phyloP scores from a whole-genome alignment of 2,329 filamentous ascomycete species.

The Scedosporium dehoogii region DNA sequence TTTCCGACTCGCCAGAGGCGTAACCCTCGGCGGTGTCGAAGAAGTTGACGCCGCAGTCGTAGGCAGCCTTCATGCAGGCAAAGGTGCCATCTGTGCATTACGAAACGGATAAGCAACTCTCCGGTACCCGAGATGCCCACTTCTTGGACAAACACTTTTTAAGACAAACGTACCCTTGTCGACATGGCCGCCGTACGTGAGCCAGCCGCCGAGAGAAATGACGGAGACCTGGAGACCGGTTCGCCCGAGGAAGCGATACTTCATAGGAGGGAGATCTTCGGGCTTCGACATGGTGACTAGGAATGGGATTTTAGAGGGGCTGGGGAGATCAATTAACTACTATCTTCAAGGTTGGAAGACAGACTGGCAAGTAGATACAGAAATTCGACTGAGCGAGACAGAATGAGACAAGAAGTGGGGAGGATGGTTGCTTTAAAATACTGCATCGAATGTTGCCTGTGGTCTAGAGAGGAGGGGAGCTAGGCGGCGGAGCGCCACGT shows the following conservation, averaged over 20 bases:
- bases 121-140: background rate
- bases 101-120: background rate
- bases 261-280: slow-evolving; percentile 43
- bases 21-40: slow-evolving; percentile 53
- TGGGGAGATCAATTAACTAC: background rate
- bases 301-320: too few species aligned
- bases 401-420: background rate
- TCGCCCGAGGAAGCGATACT: slow-evolving; percentile 61
- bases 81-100: slow-evolving; percentile 32
- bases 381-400: background rate
- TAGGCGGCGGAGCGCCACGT: background rate
- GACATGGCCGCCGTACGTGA: slow-evolving; percentile 67
- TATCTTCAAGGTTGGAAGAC: too few species aligned
- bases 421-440: background rate
- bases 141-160: background rate
- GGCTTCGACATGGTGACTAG: slow-evolving; percentile 20
- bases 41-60: slow-evolving; percentile 51
- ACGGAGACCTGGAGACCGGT: slow-evolving; percentile 66
- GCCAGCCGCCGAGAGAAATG: slow-evolving; percentile 61
- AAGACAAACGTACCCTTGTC: slow-evolving; percentile 42
- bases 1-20: slow-evolving; percentile 49
- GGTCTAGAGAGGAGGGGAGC: background rate
- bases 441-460: background rate
- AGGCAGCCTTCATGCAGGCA: slow-evolving; percentile 51
- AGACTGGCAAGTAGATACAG: background rate